These are phyloP conservation scores for Nannochloropsis salina DNA, from an alignment of 108 stramenopile genomes.

Conservation along the genomic window DNA sequence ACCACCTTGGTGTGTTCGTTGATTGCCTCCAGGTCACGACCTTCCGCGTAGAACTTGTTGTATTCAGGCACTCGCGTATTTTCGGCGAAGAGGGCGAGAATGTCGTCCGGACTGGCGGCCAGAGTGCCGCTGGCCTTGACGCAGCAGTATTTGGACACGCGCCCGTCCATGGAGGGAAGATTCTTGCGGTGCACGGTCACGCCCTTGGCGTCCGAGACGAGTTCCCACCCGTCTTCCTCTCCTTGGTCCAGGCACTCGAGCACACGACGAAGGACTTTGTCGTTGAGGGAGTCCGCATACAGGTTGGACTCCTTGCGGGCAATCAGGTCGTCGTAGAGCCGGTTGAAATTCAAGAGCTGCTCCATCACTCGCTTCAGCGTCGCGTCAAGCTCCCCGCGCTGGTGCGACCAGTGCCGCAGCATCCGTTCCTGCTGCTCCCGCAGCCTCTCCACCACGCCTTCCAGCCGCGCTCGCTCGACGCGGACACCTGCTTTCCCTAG, in stretches of 20 bases:
- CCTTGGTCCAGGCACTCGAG: neutral
- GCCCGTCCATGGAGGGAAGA: neutral
- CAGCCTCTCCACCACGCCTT: neutral
- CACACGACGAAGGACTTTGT: neutral
- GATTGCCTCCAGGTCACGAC: conserved; percentile 23
- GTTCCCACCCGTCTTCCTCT: conserved; percentile 25
- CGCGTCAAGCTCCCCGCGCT: neutral
- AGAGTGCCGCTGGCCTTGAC: conserved; percentile 20
- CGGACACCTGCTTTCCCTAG: neutral
- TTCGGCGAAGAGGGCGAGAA: neutral
- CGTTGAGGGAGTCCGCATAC: neutral
- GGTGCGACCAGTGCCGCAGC: neutral
- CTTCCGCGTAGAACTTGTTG: conserved; percentile 32
- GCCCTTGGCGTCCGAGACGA: neutral
- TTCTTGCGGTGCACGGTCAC: conserved; percentile 26
- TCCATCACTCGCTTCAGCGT: neutral
- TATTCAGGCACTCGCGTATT: conserved; percentile 23
- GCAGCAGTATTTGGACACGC: conserved; percentile 24
- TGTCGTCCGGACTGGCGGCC: conserved; percentile 17
- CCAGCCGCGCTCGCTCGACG: neutral
- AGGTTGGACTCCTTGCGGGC: conserved; percentile 17
- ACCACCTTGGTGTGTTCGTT: conserved; percentile 26
- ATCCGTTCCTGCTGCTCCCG: conserved; percentile 11
- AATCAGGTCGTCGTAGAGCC: conserved; percentile 22
- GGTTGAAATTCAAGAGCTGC: neutral